These are phyloP conservation scores for Pseudofabraea citricarpa DNA, from an alignment of 2,329 filamentous ascomycete genomes.

Conservation along the genomic window DNA sequence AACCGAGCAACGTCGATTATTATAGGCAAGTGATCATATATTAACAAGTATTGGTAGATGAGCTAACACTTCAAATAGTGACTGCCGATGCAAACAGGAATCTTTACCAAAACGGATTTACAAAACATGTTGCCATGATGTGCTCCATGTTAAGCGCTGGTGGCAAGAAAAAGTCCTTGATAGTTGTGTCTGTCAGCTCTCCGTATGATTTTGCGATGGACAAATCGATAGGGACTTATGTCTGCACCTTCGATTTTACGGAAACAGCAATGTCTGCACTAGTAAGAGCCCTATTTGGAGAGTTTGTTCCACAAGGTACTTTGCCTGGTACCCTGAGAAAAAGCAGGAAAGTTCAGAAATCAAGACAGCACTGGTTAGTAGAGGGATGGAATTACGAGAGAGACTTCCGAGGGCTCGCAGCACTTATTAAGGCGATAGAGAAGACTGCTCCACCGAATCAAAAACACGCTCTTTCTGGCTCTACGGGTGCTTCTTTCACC, in stretches of 20 bases:
- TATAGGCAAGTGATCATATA: neutral
- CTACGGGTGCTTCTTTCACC: conserved; percentile 71
- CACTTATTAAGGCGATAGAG: conserved; percentile 66
- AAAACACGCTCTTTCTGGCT: conserved; percentile 57
- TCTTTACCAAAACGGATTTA: conserved; percentile 88
- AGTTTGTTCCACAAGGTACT: conserved; percentile 54
- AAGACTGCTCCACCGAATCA: conserved; percentile 63
- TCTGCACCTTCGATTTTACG: conserved; percentile 96
- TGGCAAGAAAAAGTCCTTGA: conserved; percentile 80
- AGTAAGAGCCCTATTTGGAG: conserved; percentile 79
- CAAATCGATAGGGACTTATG: conserved; percentile 81
- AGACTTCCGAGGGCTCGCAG: conserved; percentile 68
- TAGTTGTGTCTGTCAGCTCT: conserved; percentile 90
- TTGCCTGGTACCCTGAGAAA: conserved; percentile 74
- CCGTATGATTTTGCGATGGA: conserved; percentile 97
- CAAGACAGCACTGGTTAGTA: conserved; percentile 92
- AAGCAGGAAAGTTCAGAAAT: conserved; percentile 81
- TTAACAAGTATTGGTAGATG: too few relatives aligned
- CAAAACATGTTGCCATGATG: conserved; percentile 94
- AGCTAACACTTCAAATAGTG: too few relatives aligned
- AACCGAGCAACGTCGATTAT: conserved; percentile 84
- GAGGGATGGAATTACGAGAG: conserved; percentile 80
- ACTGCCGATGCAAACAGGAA: conserved; percentile 94
- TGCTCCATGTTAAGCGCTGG: conserved; percentile 75
- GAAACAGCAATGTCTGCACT: conserved; percentile 84